These are phyloP conservation scores for Beta lomatogona DNA, from an alignment of 179 eudicot genomes.

Conservation along the genomic window DNA sequence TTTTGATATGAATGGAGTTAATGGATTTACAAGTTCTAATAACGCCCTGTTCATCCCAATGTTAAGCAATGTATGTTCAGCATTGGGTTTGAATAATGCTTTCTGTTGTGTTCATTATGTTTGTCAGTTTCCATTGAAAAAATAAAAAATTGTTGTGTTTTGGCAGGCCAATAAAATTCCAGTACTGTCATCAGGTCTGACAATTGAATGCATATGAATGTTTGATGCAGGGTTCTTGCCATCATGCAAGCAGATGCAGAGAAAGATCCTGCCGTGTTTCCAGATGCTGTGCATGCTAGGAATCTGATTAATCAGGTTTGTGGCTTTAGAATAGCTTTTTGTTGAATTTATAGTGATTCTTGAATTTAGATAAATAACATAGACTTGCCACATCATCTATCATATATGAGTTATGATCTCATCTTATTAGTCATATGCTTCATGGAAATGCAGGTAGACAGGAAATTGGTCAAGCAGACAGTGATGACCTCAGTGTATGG, in stretches of 20 bases:
- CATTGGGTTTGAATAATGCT: neutral
- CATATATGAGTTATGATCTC: slow-evolving; percentile 7
- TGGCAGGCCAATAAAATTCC: neutral
- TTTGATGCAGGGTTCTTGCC: slow-evolving; percentile 66
- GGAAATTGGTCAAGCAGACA: slow-evolving; percentile 97
- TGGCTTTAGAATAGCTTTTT: neutral
- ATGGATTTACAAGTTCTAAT: neutral
- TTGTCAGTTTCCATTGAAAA: neutral
- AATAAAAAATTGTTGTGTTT: neutral
- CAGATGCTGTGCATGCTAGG: slow-evolving; percentile 66
- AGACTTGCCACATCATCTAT: slow-evolving; percentile 1
- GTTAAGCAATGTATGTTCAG: neutral
- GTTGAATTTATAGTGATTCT: neutral
- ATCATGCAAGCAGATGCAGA: slow-evolving; percentile 77
- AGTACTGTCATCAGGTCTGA: neutral
- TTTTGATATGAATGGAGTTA: neutral
- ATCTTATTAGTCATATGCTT: slow-evolving; percentile 10
- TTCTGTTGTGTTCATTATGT: neutral
- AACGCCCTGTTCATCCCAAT: neutral
- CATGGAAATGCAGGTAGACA: slow-evolving; percentile 64
- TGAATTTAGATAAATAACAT: neutral
- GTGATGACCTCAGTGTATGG: slow-evolving; percentile 99
- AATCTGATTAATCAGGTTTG: slow-evolving; percentile 72
- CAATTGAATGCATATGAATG: slow-evolving; percentile 1
- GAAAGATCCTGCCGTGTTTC: slow-evolving; percentile 63